Percentiles rank a stretch among this genome's conserved stretches.
Conservation (phyloP, 805 yeast species). For the Candida dajiaensis region DNA sequence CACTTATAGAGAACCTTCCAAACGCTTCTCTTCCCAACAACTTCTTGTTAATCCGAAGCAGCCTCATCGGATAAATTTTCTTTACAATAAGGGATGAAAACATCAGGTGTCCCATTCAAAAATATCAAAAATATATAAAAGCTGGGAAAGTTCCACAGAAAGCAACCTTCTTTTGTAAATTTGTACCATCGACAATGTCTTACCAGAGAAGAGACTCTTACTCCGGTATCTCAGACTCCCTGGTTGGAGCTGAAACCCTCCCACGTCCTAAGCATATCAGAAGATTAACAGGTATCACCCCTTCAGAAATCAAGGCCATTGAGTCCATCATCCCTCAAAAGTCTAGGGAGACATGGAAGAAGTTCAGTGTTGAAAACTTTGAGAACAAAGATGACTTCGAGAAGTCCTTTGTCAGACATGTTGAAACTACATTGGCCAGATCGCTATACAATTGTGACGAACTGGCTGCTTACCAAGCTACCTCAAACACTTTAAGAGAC, state of each 20-base stretch:
- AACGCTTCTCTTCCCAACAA: too few relatives aligned
- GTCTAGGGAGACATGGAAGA: slow-evolving; percentile 74
- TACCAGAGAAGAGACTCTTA: slow-evolving; percentile 10
- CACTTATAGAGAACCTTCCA: too few relatives aligned
- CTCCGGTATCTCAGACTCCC: slow-evolving; percentile 9
- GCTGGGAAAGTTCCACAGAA: not conserved
- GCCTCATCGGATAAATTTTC: not conserved
- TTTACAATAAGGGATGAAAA: not conserved
- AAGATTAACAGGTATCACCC: slow-evolving; percentile 86
- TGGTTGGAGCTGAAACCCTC: slow-evolving; percentile 10
- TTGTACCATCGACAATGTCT: slow-evolving; percentile 1
- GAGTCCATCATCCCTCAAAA: slow-evolving; percentile 77
- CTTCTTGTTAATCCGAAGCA: not conserved
- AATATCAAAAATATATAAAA: too few relatives aligned
- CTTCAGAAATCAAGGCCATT: slow-evolving; percentile 78
- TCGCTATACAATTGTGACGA: slow-evolving; percentile 89
- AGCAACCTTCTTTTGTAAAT: not conserved
- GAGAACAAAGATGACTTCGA: slow-evolving; percentile 53
- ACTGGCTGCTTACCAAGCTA: slow-evolving; percentile 88
- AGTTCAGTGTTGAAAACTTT: slow-evolving; percentile 49
- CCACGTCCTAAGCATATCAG: slow-evolving; percentile 49
- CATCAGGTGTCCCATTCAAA: not conserved
- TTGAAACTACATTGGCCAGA: slow-evolving; percentile 87
- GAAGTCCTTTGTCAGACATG: slow-evolving; percentile 69
- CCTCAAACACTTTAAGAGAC: slow-evolving; percentile 74